These are phyloP conservation scores for Nigrospora sphaerica DNA, from an alignment of 2,329 filamentous ascomycete species.

Conservation along the genomic window DNA sequence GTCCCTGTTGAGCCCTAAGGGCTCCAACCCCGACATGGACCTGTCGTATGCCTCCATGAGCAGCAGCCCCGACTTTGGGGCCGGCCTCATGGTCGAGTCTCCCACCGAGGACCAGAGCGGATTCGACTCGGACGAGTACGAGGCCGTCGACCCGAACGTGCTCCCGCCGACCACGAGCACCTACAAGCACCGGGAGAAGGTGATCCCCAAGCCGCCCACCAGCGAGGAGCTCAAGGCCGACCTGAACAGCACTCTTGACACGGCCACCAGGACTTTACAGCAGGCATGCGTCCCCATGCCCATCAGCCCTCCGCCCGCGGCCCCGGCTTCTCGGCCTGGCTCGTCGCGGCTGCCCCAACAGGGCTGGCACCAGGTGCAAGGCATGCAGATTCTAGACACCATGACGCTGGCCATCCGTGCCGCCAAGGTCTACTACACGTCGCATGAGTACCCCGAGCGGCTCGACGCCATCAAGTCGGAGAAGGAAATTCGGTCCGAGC, in stretches of 20 bases:
- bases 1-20: constrained; percentile 27
- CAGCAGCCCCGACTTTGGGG: constrained; percentile 48
- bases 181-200: constrained; percentile 79
- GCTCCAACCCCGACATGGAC: constrained; percentile 43
- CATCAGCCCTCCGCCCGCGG: not conserved
- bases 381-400: constrained; percentile 85
- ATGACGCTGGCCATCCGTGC: constrained; percentile 93
- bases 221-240: constrained; percentile 66
- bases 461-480: constrained; percentile 85
- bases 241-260: constrained; percentile 35
- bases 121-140: constrained; percentile 52
- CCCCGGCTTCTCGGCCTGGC: constrained; percentile 1
- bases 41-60: constrained; percentile 54
- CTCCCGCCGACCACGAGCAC: constrained; percentile 96
- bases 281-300: constrained; percentile 36
- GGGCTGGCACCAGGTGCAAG: constrained; percentile 81
- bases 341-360: constrained; percentile 7
- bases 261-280: constrained; percentile 51
- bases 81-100: constrained; percentile 37
- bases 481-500: constrained; percentile 73
- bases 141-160: constrained; percentile 67
- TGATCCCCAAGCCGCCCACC: constrained; percentile 77
- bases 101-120: constrained; percentile 35
- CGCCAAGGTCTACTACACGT: constrained; percentile 93
- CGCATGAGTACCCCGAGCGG: constrained; percentile 79